Conservation (phyloP, 768 basidiomycete genomes). For the Suillus ampliporus region DNA sequence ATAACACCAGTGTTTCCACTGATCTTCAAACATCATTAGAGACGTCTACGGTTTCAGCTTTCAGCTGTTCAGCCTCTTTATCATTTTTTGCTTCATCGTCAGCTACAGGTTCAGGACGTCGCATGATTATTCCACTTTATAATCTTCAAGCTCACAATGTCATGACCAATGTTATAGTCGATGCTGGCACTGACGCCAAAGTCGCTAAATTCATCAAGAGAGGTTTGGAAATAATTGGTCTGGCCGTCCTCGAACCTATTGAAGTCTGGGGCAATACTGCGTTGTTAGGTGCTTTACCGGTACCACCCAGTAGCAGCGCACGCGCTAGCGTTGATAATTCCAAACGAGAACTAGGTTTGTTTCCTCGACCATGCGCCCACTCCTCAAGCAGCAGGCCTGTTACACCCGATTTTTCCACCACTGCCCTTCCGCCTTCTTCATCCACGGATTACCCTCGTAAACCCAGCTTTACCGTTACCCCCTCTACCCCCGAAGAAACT, state of each 20-base stretch:
- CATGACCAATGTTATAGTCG: slow-evolving; percentile 83
- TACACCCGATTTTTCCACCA: slow-evolving; percentile 17
- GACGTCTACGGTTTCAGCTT: slow-evolving; percentile 48
- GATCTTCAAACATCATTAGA: slow-evolving; percentile 52
- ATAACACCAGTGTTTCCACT: slow-evolving; percentile 23
- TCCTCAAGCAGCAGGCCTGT: slow-evolving; percentile 17
- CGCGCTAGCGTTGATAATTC: slow-evolving; percentile 37
- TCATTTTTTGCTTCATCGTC: slow-evolving; percentile 49
- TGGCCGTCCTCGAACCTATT: slow-evolving; percentile 80
- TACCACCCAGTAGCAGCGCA: slow-evolving; percentile 22
- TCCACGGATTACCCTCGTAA: slow-evolving; percentile 2
- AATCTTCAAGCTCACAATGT: slow-evolving; percentile 90
- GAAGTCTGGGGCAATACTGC: slow-evolving; percentile 60
- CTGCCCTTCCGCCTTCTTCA: slow-evolving; percentile 4
- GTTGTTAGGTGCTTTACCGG: slow-evolving; percentile 17
- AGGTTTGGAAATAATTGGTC: slow-evolving; percentile 77
- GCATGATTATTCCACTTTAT: slow-evolving; percentile 85
- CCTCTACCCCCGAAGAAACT: slow-evolving; percentile 19
- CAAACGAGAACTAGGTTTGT: slow-evolving; percentile 25
- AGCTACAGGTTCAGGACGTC: slow-evolving; percentile 54
- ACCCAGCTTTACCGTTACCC: slow-evolving; percentile 23
- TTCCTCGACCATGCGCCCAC: slow-evolving; percentile 3
- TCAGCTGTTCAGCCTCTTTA: slow-evolving; percentile 50
- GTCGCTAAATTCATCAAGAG: slow-evolving; percentile 78
- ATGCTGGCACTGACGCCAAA: slow-evolving; percentile 88